Conservation (phyloP, 441 rosid species). For the Aleurites moluccanus region DNA sequence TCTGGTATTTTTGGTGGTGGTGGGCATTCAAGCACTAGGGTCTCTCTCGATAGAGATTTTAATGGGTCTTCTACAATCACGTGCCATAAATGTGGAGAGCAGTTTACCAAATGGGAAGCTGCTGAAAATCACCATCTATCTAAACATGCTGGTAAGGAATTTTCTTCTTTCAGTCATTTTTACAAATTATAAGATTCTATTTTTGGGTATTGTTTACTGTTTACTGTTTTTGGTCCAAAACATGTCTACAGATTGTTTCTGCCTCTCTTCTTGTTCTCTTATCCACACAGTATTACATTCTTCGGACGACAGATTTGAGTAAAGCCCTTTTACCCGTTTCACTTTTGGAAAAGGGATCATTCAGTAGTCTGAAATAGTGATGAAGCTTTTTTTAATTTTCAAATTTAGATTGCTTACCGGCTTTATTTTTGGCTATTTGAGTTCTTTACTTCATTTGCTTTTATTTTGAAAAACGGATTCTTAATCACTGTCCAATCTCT, state of each 20-base stretch:
- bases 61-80: slow-evolving; percentile 58
- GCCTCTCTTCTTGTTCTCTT: neutral
- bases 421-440: neutral
- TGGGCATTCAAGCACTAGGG: slow-evolving; percentile 48
- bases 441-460: neutral
- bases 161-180: neutral
- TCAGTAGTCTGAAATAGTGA: slow-evolving; percentile 7
- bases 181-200: neutral
- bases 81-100: slow-evolving; percentile 97
- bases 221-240: neutral
- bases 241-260: slow-evolving; percentile 15
- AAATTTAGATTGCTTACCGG: neutral
- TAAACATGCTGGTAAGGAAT: slow-evolving; percentile 80
- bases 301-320: slow-evolving; percentile 23
- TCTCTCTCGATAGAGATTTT: slow-evolving; percentile 59
- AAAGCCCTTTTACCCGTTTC: slow-evolving; percentile 8
- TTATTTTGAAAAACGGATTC: neutral
- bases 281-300: slow-evolving; percentile 5
- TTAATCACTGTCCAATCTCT: neutral
- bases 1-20: slow-evolving; percentile 33
- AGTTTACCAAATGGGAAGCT: slow-evolving; percentile 81
- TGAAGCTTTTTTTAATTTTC: neutral
- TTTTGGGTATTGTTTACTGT: neutral
- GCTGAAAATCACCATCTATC: slow-evolving; percentile 96
- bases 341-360: slow-evolving; percentile 15